phyloP scores from a whole-genome alignment of 331 rosid species.

The Malus hybrid region DNA sequence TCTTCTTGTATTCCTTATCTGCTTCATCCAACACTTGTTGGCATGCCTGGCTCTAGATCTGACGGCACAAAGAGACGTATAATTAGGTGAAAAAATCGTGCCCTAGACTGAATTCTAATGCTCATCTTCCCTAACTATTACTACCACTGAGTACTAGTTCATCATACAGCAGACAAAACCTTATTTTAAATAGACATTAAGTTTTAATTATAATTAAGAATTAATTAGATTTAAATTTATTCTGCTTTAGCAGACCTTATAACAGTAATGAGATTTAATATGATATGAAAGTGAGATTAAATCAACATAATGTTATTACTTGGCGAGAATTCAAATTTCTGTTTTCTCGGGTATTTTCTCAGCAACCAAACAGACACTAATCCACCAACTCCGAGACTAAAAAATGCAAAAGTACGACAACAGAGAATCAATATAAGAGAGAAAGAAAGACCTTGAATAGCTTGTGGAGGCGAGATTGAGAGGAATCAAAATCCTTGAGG shows the following conservation, averaged over 20 bases:
- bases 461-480: constrained; percentile 68
- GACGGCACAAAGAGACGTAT: background rate
- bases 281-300: background rate
- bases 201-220: background rate
- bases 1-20: constrained; percentile 67
- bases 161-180: background rate
- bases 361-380: background rate
- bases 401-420: background rate
- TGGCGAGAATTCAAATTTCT: background rate
- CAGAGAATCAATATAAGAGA: too few relatives aligned
- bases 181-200: background rate
- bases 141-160: background rate
- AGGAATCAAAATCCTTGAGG: constrained; percentile 67
- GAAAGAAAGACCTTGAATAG: constrained; percentile 59
- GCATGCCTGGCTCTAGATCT: constrained; percentile 80
- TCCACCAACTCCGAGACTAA: background rate
- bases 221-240: background rate
- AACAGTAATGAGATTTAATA: background rate
- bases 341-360: background rate
- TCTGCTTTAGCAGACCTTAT: background rate
- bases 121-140: background rate
- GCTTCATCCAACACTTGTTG: constrained; percentile 69
- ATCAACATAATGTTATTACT: background rate
- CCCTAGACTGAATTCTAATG: background rate
- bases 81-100: background rate